phyloP scores from a whole-genome alignment of 2,329 filamentous ascomycete genomes.

The Fusarium equiseti region DNA sequence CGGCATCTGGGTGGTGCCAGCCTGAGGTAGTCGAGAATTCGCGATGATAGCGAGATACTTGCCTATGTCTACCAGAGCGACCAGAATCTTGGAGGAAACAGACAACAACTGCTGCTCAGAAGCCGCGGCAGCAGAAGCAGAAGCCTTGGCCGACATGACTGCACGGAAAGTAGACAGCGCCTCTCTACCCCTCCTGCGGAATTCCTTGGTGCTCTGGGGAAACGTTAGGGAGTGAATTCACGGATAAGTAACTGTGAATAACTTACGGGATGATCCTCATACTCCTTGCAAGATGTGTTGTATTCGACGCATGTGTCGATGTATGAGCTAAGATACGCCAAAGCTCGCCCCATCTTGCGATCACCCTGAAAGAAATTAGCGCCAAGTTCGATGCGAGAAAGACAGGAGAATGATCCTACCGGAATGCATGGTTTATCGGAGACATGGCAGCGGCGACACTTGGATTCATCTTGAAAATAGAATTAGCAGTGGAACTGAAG shows the following conservation, averaged over 20 bases:
- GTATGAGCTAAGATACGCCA: too few species aligned
- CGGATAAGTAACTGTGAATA: rapidly evolving
- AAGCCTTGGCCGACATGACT: not conserved
- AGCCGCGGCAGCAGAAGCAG: not conserved
- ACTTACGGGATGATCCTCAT: not conserved
- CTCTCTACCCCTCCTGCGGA: not conserved
- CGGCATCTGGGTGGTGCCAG: too few species aligned
- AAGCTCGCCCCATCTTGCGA: not conserved
- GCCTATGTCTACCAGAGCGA: not conserved
- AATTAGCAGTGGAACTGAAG: not conserved
- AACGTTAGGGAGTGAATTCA: not conserved
- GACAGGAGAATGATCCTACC: not conserved
- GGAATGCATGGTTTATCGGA: rapidly evolving
- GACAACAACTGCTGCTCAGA: rapidly evolving
- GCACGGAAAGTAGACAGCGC: not conserved
- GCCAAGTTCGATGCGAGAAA: rapidly evolving
- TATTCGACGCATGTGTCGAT: rapidly evolving
- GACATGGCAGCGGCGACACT: rapidly evolving
- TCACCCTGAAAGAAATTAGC: not conserved
- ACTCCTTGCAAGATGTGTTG: rapidly evolving
- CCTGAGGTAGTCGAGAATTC: too few species aligned
- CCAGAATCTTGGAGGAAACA: rapidly evolving
- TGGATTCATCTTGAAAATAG: rapidly evolving
- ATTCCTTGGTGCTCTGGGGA: not conserved
- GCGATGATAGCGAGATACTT: not conserved